Conservation (phyloP, 768 basidiomycete genomes). For the Suillus discolor region DNA sequence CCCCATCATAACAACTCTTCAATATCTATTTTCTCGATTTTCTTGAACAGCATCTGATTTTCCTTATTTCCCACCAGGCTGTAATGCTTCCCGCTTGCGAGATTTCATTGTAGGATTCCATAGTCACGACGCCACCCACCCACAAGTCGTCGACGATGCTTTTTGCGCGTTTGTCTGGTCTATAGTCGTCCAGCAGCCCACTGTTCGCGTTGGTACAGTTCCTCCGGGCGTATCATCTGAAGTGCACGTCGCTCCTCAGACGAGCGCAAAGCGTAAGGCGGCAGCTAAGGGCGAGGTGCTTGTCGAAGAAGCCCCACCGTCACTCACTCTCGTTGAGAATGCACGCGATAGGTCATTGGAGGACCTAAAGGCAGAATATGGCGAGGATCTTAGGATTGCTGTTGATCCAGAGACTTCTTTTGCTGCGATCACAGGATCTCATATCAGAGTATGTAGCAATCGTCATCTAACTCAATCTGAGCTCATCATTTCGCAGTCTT, state of each 20-base stretch:
- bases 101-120: slow-evolving; percentile 75
- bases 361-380: slow-evolving; percentile 58
- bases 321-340: slow-evolving; percentile 57
- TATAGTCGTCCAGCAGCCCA: slow-evolving; percentile 71
- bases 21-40: slow-evolving; percentile 13
- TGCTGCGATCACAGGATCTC: slow-evolving; percentile 81
- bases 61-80: slow-evolving; percentile 50
- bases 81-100: slow-evolving; percentile 67
- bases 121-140: slow-evolving; percentile 34
- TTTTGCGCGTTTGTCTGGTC: slow-evolving; percentile 86
- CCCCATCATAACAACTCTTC: slow-evolving; percentile 33
- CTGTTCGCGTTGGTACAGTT: slow-evolving; percentile 72
- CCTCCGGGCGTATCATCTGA: slow-evolving; percentile 62
- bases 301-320: slow-evolving; percentile 43
- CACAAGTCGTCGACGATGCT: slow-evolving; percentile 70
- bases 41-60: slow-evolving; percentile 15
- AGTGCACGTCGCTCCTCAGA: slow-evolving; percentile 80
- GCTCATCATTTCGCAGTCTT: slow-evolving; percentile 46
- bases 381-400: slow-evolving; percentile 69
- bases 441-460: slow-evolving; percentile 63
- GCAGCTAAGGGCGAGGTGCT: slow-evolving; percentile 56
- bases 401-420: slow-evolving; percentile 76
- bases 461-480: slow-evolving; percentile 13
- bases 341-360: slow-evolving; percentile 57
- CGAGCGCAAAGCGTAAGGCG: slow-evolving; percentile 65